These are phyloP conservation scores for Aspergillus texensis DNA, from an alignment of 2,329 filamentous ascomycete species.

Conservation along the genomic window DNA sequence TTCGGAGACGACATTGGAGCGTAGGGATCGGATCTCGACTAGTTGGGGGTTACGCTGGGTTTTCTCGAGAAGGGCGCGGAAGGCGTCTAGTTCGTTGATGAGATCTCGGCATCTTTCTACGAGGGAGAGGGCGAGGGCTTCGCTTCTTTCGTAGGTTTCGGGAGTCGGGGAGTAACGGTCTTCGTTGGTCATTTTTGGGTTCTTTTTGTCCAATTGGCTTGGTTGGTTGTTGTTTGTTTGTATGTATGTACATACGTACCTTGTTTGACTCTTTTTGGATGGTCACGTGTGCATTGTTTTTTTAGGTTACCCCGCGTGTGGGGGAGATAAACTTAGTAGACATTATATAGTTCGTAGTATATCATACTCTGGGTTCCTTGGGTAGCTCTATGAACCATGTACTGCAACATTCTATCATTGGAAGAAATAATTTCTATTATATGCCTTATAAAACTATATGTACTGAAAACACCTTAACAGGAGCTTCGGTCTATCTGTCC, in stretches of 20 bases:
- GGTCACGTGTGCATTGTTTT: not conserved
- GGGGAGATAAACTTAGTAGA: no score
- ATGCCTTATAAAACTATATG: no score
- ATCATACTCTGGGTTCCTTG: not conserved
- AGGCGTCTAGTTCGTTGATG: constrained; percentile 49
- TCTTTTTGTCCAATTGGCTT: no score
- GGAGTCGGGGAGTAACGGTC: not conserved
- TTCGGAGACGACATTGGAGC: constrained; percentile 51
- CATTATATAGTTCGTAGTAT: not conserved
- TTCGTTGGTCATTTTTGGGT: not conserved
- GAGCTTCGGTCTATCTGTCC: no score
- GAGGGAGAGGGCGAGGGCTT: constrained; percentile 33
- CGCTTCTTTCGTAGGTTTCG: constrained; percentile 14
- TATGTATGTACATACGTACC: not conserved
- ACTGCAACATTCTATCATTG: no score
- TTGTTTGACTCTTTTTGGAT: not conserved
- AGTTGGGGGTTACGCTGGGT: constrained; percentile 48
- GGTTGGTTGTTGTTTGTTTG: no score
- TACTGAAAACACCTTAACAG: no score
- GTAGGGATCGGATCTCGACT: constrained; percentile 55
- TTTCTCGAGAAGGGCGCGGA: constrained; percentile 45
- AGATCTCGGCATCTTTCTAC: constrained; percentile 44
- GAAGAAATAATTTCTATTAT: no score
- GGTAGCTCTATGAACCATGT: not conserved
- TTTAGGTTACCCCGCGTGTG: not conserved